Base-by-base conservation (phyloP, 495 filamentous ascomycete species). In the Ascobolus immersus region DNA sequence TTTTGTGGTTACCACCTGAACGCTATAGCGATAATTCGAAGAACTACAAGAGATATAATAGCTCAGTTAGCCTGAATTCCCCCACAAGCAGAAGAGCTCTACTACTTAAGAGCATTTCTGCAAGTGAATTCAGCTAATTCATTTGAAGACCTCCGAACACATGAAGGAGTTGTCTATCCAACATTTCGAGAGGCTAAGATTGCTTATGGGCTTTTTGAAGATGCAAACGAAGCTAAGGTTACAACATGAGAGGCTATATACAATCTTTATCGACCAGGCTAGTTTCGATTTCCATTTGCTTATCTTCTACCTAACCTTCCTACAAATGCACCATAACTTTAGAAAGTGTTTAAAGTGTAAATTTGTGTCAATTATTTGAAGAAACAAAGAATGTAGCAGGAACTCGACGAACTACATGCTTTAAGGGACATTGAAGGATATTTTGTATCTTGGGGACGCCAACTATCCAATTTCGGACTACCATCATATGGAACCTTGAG, bases 281-380 rank as follows among this genome's bases (percentile, higher is more conserved):
- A 44, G 11, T 13, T 44, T 2, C 21, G 21, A 11, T 44, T 44
- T 19, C 31, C 38, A 2, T 42, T 39, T 37, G 21, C 31, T 2
- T 35, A 39, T 17, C 9, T 42, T 1, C 12, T 42, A 0, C 9
- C 37, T 5, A 33, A 41, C 28, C 19, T 41, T 6, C 10, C 38
- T 1, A 14, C 21, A 2, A 5, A 17, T 11, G n/a, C 38, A 10
- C 33, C 41, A 20, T 4, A 36, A 0, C n/a, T 38, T 1, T 44
- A 35, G 12, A 21, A 35, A 10, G 9, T 14, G 13, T 41, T 27
- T 32, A 19, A 32, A 7, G 34, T 41, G 7, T 4, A 23, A 9
- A 17, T 43, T 0, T 36, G 18, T 1, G 33, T 21, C 5, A 22
- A 43, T 21, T 40, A n/a, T 38, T 10, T 25, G 22, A 12, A n/a